These are phyloP conservation scores for Aschersonia sp. DNA, from an alignment of 2,329 filamentous ascomycete species.

Conservation along the genomic window DNA sequence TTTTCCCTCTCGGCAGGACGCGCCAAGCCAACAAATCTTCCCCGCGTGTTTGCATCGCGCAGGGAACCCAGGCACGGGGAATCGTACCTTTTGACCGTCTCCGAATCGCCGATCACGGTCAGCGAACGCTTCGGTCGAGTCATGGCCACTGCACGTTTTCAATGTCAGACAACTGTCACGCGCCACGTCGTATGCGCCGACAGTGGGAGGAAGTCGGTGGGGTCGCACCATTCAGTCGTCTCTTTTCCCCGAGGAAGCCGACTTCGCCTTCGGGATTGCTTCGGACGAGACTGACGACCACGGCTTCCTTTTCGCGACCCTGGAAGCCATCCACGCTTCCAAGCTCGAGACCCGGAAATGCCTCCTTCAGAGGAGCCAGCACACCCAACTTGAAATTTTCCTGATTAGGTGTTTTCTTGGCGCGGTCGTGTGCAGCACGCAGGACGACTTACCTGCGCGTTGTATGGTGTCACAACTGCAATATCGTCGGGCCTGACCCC, in stretches of 20 bases:
- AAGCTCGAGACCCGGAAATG: slow-evolving; percentile 76
- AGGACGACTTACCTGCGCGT: slow-evolving; percentile 56
- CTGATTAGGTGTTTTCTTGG: not conserved
- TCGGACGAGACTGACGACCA: slow-evolving; percentile 84
- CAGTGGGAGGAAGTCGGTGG: slow-evolving; percentile 1
- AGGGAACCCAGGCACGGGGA: not conserved
- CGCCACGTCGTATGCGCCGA: slow-evolving; percentile 1
- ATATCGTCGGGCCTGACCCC: slow-evolving; percentile 76
- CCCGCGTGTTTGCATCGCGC: not conserved
- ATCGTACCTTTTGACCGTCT: slow-evolving; percentile 73
- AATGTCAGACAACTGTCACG: not conserved
- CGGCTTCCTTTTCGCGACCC: slow-evolving; percentile 89
- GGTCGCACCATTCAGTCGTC: slow-evolving; percentile 74
- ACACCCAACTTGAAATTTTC: slow-evolving; percentile 47
- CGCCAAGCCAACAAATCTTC: too few species aligned
- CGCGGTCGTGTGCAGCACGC: not conserved
- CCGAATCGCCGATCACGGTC: slow-evolving; percentile 83
- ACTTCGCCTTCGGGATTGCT: slow-evolving; percentile 81
- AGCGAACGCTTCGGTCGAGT: slow-evolving; percentile 84
- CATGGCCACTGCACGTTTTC: slow-evolving; percentile 72
- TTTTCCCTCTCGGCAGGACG: too few species aligned
- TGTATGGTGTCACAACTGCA: slow-evolving; percentile 90
- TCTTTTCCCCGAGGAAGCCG: slow-evolving; percentile 84
- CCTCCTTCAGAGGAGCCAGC: slow-evolving; percentile 66
- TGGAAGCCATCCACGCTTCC: slow-evolving; percentile 96